These are phyloP conservation scores for Marsdenia floribunda DNA, from an alignment of 257 asterid species.

Conservation along the genomic window DNA sequence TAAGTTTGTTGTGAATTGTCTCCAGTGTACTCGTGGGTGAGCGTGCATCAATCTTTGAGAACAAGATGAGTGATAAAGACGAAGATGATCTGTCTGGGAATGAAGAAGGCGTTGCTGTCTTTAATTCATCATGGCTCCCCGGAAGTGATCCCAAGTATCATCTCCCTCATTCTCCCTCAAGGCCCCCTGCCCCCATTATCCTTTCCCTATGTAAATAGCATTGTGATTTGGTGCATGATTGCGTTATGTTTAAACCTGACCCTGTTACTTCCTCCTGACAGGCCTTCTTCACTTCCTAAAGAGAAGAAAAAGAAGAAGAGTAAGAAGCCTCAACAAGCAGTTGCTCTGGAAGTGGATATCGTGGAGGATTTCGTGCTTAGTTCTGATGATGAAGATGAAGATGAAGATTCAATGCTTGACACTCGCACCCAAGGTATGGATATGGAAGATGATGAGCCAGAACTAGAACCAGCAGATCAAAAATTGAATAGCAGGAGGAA, in stretches of 20 bases:
- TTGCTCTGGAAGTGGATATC: constrained; percentile 57
- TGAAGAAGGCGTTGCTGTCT: constrained; percentile 36
- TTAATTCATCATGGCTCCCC: constrained; percentile 42
- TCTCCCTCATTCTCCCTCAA: constrained; percentile 1
- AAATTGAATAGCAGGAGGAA: constrained; percentile 27
- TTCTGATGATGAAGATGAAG: constrained; percentile 70
- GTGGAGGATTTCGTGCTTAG: constrained; percentile 76
- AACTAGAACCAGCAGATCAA: constrained; percentile 15
- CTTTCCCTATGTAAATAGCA: neutral
- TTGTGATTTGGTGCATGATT: neutral
- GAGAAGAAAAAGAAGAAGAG: constrained; percentile 32
- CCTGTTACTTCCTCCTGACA: constrained; percentile 14
- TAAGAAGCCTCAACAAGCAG: constrained; percentile 27
- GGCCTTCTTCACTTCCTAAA: constrained; percentile 32
- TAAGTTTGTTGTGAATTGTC: constrained; percentile 11
- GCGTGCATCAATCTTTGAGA: constrained; percentile 39
- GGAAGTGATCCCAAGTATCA: constrained; percentile 46
- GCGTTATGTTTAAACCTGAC: constrained; percentile 6
- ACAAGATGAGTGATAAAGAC: constrained; percentile 39
- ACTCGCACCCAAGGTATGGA: constrained; percentile 31
- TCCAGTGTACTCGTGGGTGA: constrained; percentile 70
- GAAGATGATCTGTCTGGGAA: constrained; percentile 44
- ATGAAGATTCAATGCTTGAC: constrained; percentile 25
- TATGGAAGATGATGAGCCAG: constrained; percentile 36
- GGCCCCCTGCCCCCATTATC: neutral